These are phyloP conservation scores for Trichosporon sp. DNA, from an alignment of 1,284 basidiomycete genomes.

Conservation along the genomic window DNA sequence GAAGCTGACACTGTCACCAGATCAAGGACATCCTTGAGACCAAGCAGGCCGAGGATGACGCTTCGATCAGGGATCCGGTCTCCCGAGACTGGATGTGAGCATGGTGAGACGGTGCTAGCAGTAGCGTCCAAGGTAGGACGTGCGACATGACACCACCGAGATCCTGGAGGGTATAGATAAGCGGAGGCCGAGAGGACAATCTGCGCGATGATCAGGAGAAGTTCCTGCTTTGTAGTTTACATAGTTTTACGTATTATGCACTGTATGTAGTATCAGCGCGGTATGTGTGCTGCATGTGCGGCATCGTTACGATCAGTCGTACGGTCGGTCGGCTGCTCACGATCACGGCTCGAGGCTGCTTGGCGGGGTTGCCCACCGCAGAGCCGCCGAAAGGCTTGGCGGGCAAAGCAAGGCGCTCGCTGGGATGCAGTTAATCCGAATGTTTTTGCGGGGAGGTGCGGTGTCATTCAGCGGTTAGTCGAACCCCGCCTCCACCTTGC, in stretches of 20 bases:
- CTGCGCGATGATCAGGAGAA: background rate
- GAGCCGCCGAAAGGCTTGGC: background rate
- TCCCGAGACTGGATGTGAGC: constrained; percentile 45
- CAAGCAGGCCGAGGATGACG: constrained; percentile 54
- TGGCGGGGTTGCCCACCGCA: background rate
- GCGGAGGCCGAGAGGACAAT: background rate
- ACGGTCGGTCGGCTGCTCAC: no score
- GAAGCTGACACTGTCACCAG: constrained; percentile 48
- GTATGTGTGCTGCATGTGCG: no score
- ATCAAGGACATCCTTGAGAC: constrained; percentile 68
- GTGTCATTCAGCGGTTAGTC: background rate
- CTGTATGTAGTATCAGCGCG: background rate
- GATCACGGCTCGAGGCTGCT: no score
- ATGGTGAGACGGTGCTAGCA: background rate
- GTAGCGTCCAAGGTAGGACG: background rate
- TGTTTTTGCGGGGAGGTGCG: constrained; percentile 1
- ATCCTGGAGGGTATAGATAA: background rate
- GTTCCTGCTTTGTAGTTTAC: background rate
- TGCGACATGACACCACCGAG: background rate
- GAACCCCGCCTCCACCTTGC: background rate
- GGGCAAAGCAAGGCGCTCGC: no score
- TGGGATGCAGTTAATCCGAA: background rate
- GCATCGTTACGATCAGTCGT: background rate
- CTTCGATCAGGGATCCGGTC: constrained; percentile 50
- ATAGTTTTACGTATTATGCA: background rate